Evolutionary conservation across 2,329 filamentous ascomycete species (phyloP), one percentile per base, ranked within the genome.

Genomic region (Annulohypoxylon truncatum): DNA sequence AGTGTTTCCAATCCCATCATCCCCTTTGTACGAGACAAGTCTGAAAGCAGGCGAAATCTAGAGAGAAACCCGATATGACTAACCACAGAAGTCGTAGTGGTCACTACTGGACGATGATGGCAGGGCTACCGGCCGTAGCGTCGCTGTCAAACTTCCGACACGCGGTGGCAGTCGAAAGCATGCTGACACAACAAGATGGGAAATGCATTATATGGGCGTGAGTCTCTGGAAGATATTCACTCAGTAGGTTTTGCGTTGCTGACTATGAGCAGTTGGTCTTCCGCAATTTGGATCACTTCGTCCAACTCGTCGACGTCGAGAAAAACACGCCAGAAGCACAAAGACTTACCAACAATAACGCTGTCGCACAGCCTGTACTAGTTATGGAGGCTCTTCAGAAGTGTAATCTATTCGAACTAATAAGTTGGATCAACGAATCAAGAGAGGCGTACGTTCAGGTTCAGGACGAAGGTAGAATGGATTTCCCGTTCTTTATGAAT

Each of bases 371-470:
- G n/a, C 58, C 64, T 12, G 20, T 64, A 9, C 40, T 67, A n/a
- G 46, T 67, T 4, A 64, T 64, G 64, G 60, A 67, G 20, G 60
- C 48, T 13, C 10, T 64, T 4, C 3, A 35, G 10, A 53, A 38
- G 22, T 24, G 9, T 13, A 61, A 12, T 46, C 22, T 64, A 7
- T 9, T 4, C 2, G 48, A 64, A 9, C 44, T 59, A 20, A 56
- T 66, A 44, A 12, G 12, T 4, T 35, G 24, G n/a, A 22, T 59
- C 2, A 66, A 63, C 12, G 47, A 20, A 9, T 31, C 48, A 33
- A 62, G 29, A 38, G 1, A n/a, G n/a, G n/a, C n/a, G n/a, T n/a
- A n/a, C n/a, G n/a, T n/a, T n/a, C n/a, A n/a, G n/a, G n/a, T n/a
- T n/a, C n/a, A n/a, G n/a, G n/a, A n/a, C n/a, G n/a, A n/a, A n/a